Evolutionary conservation across 108 stramenopile genomes (phyloP).

Genomic region (Cyclotella sp.): DNA sequence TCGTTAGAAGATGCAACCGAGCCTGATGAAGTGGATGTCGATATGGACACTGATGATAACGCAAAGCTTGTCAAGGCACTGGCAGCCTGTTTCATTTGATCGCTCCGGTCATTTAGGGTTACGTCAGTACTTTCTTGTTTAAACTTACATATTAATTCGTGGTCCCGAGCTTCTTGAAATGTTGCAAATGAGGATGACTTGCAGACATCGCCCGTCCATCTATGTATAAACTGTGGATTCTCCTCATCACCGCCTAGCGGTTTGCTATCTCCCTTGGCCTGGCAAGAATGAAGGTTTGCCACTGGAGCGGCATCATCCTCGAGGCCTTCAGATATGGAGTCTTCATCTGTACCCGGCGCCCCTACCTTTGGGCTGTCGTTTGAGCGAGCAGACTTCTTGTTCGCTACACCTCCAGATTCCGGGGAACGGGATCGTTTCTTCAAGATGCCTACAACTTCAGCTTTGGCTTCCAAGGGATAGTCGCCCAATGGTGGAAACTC

Average conservation of each 20-base stretch:
- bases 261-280: not conserved
- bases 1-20: not conserved
- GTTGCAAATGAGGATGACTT: slow-evolving; percentile 40
- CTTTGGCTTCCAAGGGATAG: slow-evolving; percentile 11
- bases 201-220: slow-evolving; percentile 40
- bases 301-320: too few relatives aligned
- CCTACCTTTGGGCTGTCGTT: not conserved
- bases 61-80: slow-evolving; percentile 32
- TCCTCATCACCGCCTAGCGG: not conserved
- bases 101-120: not conserved
- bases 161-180: slow-evolving; percentile 31
- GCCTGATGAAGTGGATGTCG: not conserved
- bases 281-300: too few relatives aligned
- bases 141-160: slow-evolving; percentile 36
- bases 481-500: slow-evolving; percentile 15
- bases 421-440: slow-evolving; percentile 22
- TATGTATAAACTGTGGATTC: slow-evolving; percentile 9
- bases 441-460: slow-evolving; percentile 5
- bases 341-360: not conserved
- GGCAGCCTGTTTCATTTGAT: slow-evolving; percentile 21
- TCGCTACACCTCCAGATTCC: not conserved
- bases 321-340: too few relatives aligned
- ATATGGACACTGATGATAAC: not conserved
- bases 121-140: too few relatives aligned
- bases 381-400: slow-evolving; percentile 8